phyloP scores from a whole-genome alignment of 1,139 yeast species.

The Scheffersomyces cryptocercus region DNA sequence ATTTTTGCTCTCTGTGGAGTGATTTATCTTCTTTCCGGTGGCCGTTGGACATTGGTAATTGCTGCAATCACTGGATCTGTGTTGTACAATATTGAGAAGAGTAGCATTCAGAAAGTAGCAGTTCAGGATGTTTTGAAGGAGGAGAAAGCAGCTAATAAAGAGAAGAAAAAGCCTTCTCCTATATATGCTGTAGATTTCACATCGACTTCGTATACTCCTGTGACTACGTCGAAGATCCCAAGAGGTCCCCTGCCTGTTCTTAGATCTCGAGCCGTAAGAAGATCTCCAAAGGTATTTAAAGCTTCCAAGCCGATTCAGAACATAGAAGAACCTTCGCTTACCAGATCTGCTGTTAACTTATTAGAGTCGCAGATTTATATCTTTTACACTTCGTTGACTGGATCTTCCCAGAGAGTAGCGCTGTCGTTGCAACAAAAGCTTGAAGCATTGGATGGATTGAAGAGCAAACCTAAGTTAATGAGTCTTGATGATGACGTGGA shows the following conservation, averaged over 20 bases:
- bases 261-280: conserved; percentile 20
- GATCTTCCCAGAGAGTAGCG: conserved; percentile 76
- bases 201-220: conserved; percentile 33
- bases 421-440: conserved; percentile 42
- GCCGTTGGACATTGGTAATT: conserved; percentile 23
- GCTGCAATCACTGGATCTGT: conserved; percentile 14
- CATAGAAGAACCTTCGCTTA: conserved; percentile 23
- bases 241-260: conserved; percentile 12
- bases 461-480: conserved; percentile 51
- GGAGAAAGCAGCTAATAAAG: not conserved
- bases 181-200: conserved; percentile 50
- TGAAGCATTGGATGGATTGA: conserved; percentile 29
- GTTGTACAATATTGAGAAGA: conserved; percentile 6
- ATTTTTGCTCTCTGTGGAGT: conserved; percentile 20
- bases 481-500: conserved; percentile 81
- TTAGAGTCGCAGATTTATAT: conserved; percentile 54
- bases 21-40: conserved; percentile 24
- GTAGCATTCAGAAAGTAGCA: not conserved
- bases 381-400: conserved; percentile 84
- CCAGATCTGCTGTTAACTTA: conserved; percentile 33
- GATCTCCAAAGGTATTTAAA: conserved; percentile 42
- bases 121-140: conserved; percentile 1
- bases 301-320: conserved; percentile 30
- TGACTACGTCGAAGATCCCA: conserved; percentile 23
- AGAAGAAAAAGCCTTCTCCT: conserved; percentile 25